Conservation (phyloP, 2,329 filamentous ascomycete species). For the Pseudophaeomoniella oleicola region DNA sequence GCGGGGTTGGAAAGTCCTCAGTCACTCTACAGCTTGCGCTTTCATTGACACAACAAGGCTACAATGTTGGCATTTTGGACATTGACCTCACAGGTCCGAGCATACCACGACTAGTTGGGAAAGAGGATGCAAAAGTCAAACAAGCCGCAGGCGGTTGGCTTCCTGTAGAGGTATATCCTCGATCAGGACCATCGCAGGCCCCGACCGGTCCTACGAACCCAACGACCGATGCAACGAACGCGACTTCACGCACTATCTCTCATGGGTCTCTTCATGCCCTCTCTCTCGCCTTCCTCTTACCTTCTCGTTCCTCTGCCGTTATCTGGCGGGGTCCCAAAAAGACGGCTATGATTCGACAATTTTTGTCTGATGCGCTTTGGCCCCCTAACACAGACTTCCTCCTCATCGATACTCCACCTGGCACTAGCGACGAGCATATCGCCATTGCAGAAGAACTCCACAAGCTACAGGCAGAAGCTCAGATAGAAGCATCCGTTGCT, state of each 20-base stretch:
- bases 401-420: constrained; percentile 88
- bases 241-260: neutral
- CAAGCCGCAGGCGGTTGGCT: constrained; percentile 88
- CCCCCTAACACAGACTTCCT: constrained; percentile 70
- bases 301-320: constrained; percentile 72
- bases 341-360: constrained; percentile 96
- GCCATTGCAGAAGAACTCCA: constrained; percentile 79
- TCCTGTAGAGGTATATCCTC: constrained; percentile 67
- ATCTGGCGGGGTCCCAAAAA: constrained; percentile 98
- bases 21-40: constrained; percentile 94
- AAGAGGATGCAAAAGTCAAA: constrained; percentile 77
- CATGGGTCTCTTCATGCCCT: constrained; percentile 49
- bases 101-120: constrained; percentile 85
- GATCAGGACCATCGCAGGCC: constrained; percentile 14
- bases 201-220: constrained; percentile 2
- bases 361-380: constrained; percentile 85
- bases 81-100: constrained; percentile 93
- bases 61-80: constrained; percentile 88
- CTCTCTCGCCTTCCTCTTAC: constrained; percentile 83
- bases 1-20: constrained; percentile 93
- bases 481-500: constrained; percentile 8
- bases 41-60: constrained; percentile 68
- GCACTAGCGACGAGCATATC: constrained; percentile 94
- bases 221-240: constrained; percentile 8
- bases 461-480: constrained; percentile 20